A percentile compares a stretch with the other conserved stretches of the same genome.
Conservation (phyloP, 2,329 filamentous ascomycete genomes). For the Dryadomyces quercus-mongolicae region DNA sequence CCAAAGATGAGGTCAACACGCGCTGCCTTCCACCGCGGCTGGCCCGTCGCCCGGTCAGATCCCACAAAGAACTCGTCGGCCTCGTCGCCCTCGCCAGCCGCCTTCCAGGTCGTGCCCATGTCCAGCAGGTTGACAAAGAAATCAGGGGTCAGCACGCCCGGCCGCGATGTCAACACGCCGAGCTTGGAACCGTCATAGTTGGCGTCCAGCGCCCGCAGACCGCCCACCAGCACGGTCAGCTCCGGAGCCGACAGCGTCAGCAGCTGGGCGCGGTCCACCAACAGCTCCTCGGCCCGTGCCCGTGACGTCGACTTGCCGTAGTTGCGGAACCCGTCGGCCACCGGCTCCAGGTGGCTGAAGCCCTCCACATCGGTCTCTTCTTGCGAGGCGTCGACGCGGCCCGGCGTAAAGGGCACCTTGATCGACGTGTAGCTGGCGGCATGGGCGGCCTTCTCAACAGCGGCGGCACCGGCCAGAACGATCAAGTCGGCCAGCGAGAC, state of each 20-base stretch:
- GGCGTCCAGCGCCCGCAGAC: conserved; percentile 54
- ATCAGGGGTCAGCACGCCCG: conserved; percentile 63
- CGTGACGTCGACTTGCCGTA: conserved; percentile 52
- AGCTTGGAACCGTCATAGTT: conserved; percentile 59
- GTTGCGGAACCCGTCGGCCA: conserved; percentile 69
- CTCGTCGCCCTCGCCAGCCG: conserved; percentile 31
- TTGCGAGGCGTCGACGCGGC: conserved; percentile 58
- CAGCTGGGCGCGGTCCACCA: conserved; percentile 60
- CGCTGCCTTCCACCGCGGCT: conserved; percentile 57
- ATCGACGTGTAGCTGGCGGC: conserved; percentile 18
- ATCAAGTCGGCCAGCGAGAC: conserved; percentile 71
- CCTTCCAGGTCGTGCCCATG: conserved; percentile 51
- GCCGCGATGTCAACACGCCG: conserved; percentile 56
- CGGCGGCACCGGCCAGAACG: conserved; percentile 59
- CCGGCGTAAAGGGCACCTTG: conserved; percentile 59
- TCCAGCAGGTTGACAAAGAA: conserved; percentile 75
- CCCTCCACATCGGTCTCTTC: conserved; percentile 59
- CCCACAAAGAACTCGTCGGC: conserved; percentile 48
- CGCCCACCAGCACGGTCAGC: conserved; percentile 58
- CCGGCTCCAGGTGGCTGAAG: conserved; percentile 54
- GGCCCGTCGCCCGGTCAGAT: conserved; percentile 50
- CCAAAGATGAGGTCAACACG: conserved; percentile 61
- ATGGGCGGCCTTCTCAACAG: conserved; percentile 57
- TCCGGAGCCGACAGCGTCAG: conserved; percentile 61
- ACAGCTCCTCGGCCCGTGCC: conserved; percentile 53